Conservation (phyloP, 192 early-diverging fungal species). For the Dissophora ornata region DNA sequence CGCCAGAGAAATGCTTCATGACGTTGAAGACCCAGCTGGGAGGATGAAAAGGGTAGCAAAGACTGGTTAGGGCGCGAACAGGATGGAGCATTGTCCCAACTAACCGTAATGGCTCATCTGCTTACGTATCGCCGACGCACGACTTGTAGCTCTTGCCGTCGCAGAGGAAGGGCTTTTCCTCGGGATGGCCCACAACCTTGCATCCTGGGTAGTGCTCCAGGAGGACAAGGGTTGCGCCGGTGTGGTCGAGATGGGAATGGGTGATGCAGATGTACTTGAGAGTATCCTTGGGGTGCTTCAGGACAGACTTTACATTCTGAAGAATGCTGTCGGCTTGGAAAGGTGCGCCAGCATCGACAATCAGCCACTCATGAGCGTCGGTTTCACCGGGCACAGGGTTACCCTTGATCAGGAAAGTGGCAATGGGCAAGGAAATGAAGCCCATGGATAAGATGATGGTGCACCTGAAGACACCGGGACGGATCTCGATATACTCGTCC, state of each 20-base stretch:
- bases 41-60: not conserved
- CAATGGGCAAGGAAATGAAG: conserved; percentile 8
- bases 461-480: conserved; percentile 27
- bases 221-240: conserved; percentile 11
- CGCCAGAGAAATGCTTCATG: conserved; percentile 8
- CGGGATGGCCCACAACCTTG: conserved; percentile 15
- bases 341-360: conserved; percentile 32
- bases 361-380: conserved; percentile 19
- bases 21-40: conserved; percentile 17
- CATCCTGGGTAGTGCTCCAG: conserved; percentile 13
- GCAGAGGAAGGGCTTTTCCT: conserved; percentile 35
- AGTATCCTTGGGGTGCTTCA: conserved; percentile 20
- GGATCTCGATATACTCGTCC: conserved; percentile 17
- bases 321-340: conserved; percentile 4
- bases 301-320: conserved; percentile 7
- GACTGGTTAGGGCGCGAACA: too few relatives aligned
- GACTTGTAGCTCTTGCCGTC: conserved; percentile 23
- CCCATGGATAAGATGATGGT: conserved; percentile 14
- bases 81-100: too few relatives aligned
- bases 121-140: conserved; percentile 21
- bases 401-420: conserved; percentile 27
- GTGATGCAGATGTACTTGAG: conserved; percentile 44
- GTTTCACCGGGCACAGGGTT: conserved; percentile 2
- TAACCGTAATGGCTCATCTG: too few relatives aligned
- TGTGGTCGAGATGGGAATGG: conserved; percentile 44